A percentile compares a stretch with the other conserved stretches of the same genome.
Evolutionary conservation across 2,329 filamentous ascomycete genomes (phyloP).

Genomic region (Ophiostoma sp.): DNA sequence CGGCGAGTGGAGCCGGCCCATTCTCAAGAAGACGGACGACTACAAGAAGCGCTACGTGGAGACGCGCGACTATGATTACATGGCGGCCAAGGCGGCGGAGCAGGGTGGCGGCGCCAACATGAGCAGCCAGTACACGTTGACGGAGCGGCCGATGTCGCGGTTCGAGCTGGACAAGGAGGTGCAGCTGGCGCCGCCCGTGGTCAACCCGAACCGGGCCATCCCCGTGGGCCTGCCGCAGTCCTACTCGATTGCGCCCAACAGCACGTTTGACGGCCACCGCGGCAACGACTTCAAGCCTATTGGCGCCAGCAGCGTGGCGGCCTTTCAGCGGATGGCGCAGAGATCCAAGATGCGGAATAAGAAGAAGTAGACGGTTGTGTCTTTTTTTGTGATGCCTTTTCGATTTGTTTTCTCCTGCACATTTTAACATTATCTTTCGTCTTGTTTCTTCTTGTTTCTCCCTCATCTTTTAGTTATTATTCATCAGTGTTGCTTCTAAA

Average conservation of each 20-base stretch:
- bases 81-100: conserved; percentile 51
- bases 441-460: background rate
- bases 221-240: conserved; percentile 50
- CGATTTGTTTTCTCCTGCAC: no score
- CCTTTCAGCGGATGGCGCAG: conserved; percentile 61
- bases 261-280: conserved; percentile 52
- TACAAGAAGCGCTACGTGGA: conserved; percentile 77
- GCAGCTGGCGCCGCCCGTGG: conserved; percentile 51
- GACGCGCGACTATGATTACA: conserved; percentile 58
- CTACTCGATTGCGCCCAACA: conserved; percentile 57
- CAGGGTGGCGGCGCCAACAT: conserved; percentile 15
- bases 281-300: conserved; percentile 54
- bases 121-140: conserved; percentile 44
- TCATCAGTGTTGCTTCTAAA: background rate
- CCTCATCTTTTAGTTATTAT: background rate
- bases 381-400: background rate
- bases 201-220: conserved; percentile 52
- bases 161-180: conserved; percentile 53
- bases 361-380: conserved; percentile 25
- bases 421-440: background rate
- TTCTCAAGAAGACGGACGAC: conserved; percentile 88
- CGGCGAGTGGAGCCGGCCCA: conserved; percentile 91
- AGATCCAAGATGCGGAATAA: conserved; percentile 46
- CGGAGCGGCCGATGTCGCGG: conserved; percentile 42
- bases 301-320: conserved; percentile 58